Percentiles rank a stretch among this genome's conserved stretches.
Conservation (phyloP, 345 rosid species). For the Laguncularia racemosa region DNA sequence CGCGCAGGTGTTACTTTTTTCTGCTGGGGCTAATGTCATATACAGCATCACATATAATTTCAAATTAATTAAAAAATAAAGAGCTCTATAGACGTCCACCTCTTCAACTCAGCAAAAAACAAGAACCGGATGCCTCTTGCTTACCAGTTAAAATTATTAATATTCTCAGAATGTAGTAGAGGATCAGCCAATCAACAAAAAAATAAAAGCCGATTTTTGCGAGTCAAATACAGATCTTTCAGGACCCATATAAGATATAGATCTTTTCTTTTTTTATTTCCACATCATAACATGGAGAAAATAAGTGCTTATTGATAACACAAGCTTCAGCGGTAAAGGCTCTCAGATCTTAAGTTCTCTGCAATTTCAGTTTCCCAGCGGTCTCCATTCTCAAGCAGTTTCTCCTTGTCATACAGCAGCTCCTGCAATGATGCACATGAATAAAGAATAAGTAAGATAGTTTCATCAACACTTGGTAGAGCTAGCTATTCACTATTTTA, state of each 20-base stretch:
- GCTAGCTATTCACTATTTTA: background rate
- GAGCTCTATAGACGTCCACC: no score
- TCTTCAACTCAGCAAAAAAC: background rate
- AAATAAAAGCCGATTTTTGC: background rate
- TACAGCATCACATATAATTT: no score
- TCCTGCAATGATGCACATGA: slow-evolving; percentile 38
- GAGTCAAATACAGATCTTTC: slow-evolving; percentile 8
- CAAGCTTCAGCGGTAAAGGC: slow-evolving; percentile 70
- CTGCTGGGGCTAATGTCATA: no score
- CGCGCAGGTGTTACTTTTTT: no score
- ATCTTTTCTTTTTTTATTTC: slow-evolving; percentile 24
- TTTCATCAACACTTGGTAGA: no score
- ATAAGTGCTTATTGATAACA: background rate
- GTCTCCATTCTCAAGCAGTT: slow-evolving; percentile 93
- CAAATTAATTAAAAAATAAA: no score
- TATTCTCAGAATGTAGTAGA: slow-evolving; percentile 4
- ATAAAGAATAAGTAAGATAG: background rate
- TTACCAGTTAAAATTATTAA: background rate
- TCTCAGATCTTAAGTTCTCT: slow-evolving; percentile 92
- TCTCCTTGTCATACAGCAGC: slow-evolving; percentile 92
- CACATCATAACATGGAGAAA: background rate
- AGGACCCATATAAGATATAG: slow-evolving; percentile 10
- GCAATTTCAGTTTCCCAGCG: slow-evolving; percentile 98
- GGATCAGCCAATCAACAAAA: slow-evolving; percentile 5
- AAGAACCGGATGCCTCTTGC: slow-evolving; percentile 2